Conservation (phyloP, 208 protist genomes). For the Trypanosoma melophagium region DNA sequence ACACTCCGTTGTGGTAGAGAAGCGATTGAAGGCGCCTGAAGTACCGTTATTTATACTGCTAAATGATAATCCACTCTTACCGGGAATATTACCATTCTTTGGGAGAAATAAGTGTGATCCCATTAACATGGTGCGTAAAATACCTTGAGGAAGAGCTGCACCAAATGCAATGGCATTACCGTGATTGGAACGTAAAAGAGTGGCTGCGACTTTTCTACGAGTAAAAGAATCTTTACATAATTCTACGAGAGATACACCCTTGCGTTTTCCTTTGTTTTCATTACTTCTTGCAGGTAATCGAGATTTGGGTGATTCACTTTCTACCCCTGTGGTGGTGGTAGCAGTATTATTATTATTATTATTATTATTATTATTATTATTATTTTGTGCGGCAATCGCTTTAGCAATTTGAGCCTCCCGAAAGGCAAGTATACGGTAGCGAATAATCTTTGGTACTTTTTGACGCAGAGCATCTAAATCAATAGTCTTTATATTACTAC, state of each 20-base stretch:
- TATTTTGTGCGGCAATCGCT: neutral
- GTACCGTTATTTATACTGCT: neutral
- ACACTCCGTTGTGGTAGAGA: neutral
- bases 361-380: too few relatives aligned
- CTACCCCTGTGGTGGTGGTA: too few relatives aligned
- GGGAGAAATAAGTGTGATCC: constrained; percentile 38
- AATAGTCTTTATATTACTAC: constrained; percentile 23
- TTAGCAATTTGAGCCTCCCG: neutral
- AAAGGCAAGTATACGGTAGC: constrained; percentile 3
- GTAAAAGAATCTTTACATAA: too few relatives aligned
- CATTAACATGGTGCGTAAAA: constrained; percentile 39
- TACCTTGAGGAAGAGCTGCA: constrained; percentile 40
- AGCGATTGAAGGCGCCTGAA: neutral
- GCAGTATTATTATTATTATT: too few relatives aligned
- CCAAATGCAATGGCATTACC: constrained; percentile 40
- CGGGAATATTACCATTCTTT: neutral
- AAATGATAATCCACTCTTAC: neutral
- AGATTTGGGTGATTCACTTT: too few relatives aligned
- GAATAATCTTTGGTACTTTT: constrained; percentile 5
- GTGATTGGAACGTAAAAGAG: neutral
- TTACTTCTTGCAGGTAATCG: neutral
- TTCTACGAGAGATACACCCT: neutral
- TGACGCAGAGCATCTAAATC: constrained; percentile 17
- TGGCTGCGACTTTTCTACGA: neutral
- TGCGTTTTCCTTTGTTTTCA: neutral